These are phyloP conservation scores for Collybiopsis luxurians DNA, from an alignment of 768 basidiomycete genomes.

Conservation along the genomic window DNA sequence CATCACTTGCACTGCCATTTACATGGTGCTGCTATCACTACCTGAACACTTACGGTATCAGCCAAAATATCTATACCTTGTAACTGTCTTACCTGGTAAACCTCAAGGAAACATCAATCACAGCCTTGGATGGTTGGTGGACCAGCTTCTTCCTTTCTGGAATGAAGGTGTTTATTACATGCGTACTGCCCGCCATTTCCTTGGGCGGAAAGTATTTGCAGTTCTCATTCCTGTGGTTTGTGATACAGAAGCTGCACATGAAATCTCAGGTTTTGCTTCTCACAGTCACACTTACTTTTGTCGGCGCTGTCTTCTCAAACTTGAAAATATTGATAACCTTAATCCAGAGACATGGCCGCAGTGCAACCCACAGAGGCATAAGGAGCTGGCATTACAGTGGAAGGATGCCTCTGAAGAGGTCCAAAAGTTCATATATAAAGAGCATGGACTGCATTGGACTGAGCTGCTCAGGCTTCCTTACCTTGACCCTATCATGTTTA, in stretches of 20 bases:
- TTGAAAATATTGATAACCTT: slow-evolving; percentile 14
- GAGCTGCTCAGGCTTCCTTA: slow-evolving; percentile 30
- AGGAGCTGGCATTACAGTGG: slow-evolving; percentile 15
- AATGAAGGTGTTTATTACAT: slow-evolving; percentile 26
- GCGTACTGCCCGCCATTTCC: slow-evolving; percentile 15
- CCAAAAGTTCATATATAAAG: slow-evolving; percentile 11
- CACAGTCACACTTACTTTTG: background rate
- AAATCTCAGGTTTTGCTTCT: slow-evolving; percentile 21
- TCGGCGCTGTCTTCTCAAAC: background rate
- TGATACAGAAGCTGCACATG: slow-evolving; percentile 28
- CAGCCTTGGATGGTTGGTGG: slow-evolving; percentile 28
- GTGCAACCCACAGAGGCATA: slow-evolving; percentile 10
- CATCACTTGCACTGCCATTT: slow-evolving; percentile 16
- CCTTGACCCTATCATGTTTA: slow-evolving; percentile 26
- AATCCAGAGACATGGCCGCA: slow-evolving; percentile 14
- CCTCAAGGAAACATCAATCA: slow-evolving; percentile 31
- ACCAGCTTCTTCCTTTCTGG: slow-evolving; percentile 33
- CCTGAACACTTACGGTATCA: slow-evolving; percentile 30
- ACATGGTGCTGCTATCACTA: slow-evolving; percentile 32
- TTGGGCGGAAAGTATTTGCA: slow-evolving; percentile 24
- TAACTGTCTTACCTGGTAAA: slow-evolving; percentile 36
- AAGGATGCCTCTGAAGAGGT: slow-evolving; percentile 10
- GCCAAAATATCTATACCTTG: slow-evolving; percentile 38
- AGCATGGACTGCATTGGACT: slow-evolving; percentile 25
- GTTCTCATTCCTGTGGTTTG: slow-evolving; percentile 31